These are phyloP conservation scores for Colletotrichum lentis DNA, from an alignment of 2,329 filamentous ascomycete species.

Conservation along the genomic window DNA sequence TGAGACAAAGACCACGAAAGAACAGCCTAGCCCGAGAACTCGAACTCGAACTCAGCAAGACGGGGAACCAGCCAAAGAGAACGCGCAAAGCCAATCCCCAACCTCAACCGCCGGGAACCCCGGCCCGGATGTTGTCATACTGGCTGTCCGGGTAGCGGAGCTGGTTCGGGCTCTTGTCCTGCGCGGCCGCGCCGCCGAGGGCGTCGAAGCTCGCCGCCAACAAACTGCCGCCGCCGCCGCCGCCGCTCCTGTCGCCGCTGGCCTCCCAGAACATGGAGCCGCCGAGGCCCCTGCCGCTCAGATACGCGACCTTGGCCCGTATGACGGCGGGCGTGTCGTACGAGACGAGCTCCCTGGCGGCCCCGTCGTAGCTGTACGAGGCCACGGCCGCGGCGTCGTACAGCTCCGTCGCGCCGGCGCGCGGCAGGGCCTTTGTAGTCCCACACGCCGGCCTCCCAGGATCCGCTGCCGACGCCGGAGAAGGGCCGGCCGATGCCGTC, in stretches of 20 bases:
- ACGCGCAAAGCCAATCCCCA: too few relatives aligned
- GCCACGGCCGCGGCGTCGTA: slow-evolving; percentile 67
- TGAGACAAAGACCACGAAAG: too few relatives aligned
- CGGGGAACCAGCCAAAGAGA: too few relatives aligned
- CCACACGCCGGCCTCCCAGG: slow-evolving; percentile 69
- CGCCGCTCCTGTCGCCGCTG: slow-evolving; percentile 66
- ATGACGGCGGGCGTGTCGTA: slow-evolving; percentile 72
- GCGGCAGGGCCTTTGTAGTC: slow-evolving; percentile 78
- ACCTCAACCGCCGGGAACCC: slow-evolving; percentile 1
- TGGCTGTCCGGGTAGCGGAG: slow-evolving; percentile 64
- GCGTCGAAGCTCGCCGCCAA: slow-evolving; percentile 52
- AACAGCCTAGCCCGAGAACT: too few relatives aligned
- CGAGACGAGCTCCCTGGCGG: slow-evolving; percentile 68
- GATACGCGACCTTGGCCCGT: slow-evolving; percentile 68
- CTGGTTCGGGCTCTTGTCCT: slow-evolving; percentile 62
- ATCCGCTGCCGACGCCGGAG: slow-evolving; percentile 69
- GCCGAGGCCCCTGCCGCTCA: slow-evolving; percentile 68
- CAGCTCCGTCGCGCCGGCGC: slow-evolving; percentile 62
- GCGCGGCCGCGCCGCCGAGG: slow-evolving; percentile 42
- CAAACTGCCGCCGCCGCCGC: slow-evolving; percentile 60
- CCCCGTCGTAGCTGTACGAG: slow-evolving; percentile 73
- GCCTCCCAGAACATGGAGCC: slow-evolving; percentile 89
- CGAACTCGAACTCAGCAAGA: too few relatives aligned
- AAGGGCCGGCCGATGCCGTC: slow-evolving; percentile 71
- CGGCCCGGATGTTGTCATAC: slow-evolving; percentile 63